These are phyloP conservation scores for Fusarium musae DNA, from an alignment of 2,329 filamentous ascomycete genomes.

Conservation along the genomic window DNA sequence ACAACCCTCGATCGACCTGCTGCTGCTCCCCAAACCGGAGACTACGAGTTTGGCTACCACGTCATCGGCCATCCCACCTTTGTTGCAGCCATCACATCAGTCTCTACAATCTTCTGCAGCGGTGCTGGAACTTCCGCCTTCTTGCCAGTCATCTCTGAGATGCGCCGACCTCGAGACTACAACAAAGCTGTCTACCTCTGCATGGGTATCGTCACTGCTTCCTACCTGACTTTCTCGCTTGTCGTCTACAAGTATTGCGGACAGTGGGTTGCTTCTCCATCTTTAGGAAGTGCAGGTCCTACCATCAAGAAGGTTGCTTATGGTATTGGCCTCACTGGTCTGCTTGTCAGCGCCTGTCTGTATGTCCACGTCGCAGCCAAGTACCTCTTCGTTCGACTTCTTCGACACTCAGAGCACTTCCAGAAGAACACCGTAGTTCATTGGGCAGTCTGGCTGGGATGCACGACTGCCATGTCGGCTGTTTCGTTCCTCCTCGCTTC, in stretches of 20 bases:
- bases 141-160: slow-evolving; percentile 64
- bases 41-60: slow-evolving; percentile 65
- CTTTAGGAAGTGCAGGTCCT: slow-evolving; percentile 44
- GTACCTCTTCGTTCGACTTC: slow-evolving; percentile 54
- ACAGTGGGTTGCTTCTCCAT: slow-evolving; percentile 45
- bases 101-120: slow-evolving; percentile 57
- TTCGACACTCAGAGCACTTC: slow-evolving; percentile 51
- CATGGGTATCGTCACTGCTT: slow-evolving; percentile 38
- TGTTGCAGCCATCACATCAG: slow-evolving; percentile 62
- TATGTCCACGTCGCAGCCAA: slow-evolving; percentile 54
- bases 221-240: slow-evolving; percentile 46
- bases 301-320: slow-evolving; percentile 49
- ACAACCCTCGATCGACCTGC: slow-evolving; percentile 64
- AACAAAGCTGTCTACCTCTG: slow-evolving; percentile 42
- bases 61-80: slow-evolving; percentile 64
- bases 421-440: slow-evolving; percentile 50
- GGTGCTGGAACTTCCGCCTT: slow-evolving; percentile 54
- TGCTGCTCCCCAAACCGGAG: slow-evolving; percentile 64
- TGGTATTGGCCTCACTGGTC: slow-evolving; percentile 46
- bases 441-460: slow-evolving; percentile 52
- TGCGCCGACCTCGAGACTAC: slow-evolving; percentile 51
- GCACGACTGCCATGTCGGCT: slow-evolving; percentile 38
- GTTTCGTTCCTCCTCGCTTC: slow-evolving; percentile 40
- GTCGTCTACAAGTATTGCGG: slow-evolving; percentile 49
- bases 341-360: slow-evolving; percentile 47